A percentile compares a stretch with the other conserved stretches of the same genome.
phyloP scores from a whole-genome alignment of 225 moss, liverwort and hornwort species.

The Polytrichum commune region DNA sequence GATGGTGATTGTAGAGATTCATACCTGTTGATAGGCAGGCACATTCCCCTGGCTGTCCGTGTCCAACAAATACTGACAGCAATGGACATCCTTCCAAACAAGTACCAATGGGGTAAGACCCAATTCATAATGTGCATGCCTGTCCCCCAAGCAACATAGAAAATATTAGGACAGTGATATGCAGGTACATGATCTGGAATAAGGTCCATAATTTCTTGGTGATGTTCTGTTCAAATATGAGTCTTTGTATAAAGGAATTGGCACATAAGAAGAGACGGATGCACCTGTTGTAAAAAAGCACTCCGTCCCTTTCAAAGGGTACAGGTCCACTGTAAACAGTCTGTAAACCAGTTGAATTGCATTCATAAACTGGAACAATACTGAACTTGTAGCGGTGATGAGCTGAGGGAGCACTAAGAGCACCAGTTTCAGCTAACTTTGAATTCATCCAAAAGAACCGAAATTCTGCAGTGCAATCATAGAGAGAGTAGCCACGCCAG shows the following conservation, averaged over 20 bases:
- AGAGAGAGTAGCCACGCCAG: constrained; percentile 99
- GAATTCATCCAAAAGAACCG: constrained; percentile 96
- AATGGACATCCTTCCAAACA: constrained; percentile 89
- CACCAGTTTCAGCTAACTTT: constrained; percentile 84
- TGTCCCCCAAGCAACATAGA: constrained; percentile 26
- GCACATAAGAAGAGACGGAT: constrained; percentile 3
- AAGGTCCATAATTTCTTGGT: too few species aligned
- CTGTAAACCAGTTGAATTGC: constrained; percentile 63
- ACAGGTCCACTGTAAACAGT: constrained; percentile 68
- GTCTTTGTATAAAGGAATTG: not conserved
- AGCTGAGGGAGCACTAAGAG: constrained; percentile 60
- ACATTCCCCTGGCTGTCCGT: constrained; percentile 92
- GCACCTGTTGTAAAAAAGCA: constrained; percentile 88
- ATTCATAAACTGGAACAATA: constrained; percentile 84
- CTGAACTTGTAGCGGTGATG: constrained; percentile 88
- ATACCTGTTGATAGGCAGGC: constrained; percentile 80
- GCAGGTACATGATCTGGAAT: too few species aligned
- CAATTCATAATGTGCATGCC: constrained; percentile 85
- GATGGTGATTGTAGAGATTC: not conserved
- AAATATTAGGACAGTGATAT: too few species aligned
- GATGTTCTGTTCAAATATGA: not conserved
- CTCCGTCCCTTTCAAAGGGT: constrained; percentile 76
- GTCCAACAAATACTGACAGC: constrained; percentile 87
- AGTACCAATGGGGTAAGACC: constrained; percentile 90
- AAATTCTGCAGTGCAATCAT: constrained; percentile 92